Evolutionary conservation across 73 alveolate genomes (phyloP), one percentile per base, ranked within the genome.

Genomic region (Stentor roeselii): DNA sequence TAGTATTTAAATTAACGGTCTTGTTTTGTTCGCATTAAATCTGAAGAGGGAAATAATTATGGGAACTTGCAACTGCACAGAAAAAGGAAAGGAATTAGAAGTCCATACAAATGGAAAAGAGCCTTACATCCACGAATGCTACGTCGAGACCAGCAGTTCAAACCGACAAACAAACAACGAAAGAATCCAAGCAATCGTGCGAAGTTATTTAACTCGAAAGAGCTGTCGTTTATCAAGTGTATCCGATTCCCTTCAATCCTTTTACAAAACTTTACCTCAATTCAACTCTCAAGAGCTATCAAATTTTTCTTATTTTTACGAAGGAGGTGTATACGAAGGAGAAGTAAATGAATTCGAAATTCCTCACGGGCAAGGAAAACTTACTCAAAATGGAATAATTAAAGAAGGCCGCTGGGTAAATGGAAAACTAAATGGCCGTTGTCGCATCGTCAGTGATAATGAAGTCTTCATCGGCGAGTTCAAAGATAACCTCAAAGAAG

Each of bases 311-410:
- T 50, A 50, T 76, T 78, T 59, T 74, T 60, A 86, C 3, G 87
- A 88, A 32, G 94, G 95, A 58, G 93, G 83, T 60, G 34, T 84
- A 38, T 90, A 84, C 84, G 88, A 88, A 75, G 95, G 95, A 3
- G 76, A 88, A 6, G 87, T 83, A 78, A 87, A 59, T 42, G 78
- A 89, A 67, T 84, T 78, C 34, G 84, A 89, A 84, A 59, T 82
- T n/a, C 67, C 67, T 50, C 86, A 84, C 58, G 95, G 95, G 59
- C 75, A 75, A 76, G 95, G 95, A n/a, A 84, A 32, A 58, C 83
- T 83, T 4, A 21, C 36, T 75, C 89, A 84, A 61, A 59, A 76
- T 50, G 96, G 30, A 21, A 50, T 6, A 11, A 50, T 50, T 50
- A 50, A 6, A 11, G 67, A 50, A 50, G 67, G 67, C 21, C 67